Base-by-base conservation (phyloP, 345 rosid species). In the Alliaria petiolata region DNA sequence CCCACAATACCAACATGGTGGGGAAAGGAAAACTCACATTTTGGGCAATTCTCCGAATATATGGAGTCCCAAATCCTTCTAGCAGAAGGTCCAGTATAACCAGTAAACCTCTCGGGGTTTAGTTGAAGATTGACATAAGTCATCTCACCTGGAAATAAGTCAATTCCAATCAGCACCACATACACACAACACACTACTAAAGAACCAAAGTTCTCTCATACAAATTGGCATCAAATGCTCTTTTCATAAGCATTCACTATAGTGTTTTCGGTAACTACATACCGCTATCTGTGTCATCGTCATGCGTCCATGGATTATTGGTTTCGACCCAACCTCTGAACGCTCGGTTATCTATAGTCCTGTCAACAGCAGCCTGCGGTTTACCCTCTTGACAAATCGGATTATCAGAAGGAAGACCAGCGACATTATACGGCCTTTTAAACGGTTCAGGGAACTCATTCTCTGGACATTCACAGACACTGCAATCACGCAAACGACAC, bases 391-490 rank as follows among this genome's bases (percentile, higher is more conserved):
- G 99, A 77, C 99, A 95, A 9, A 65, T 69, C 11, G 80, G 78
- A 74, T 88, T 82, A 67, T 91, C 93, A 10, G 86, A 81, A 39
- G 91, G 69, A 77, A 89, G 95, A 69, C 79, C 87, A 22, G 42
- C 84, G 3, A 49, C 38, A 28, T 63, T 63, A 33, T 69, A 76
- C 0, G 88, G 89, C 57, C 59, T 79, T 81, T 85, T 92, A 57
- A 88, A 87, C 3, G 83, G 75, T 76, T 89, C 89, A 0, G 98
- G 98, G 74, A 92, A 95, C 69, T 95, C 99, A 66, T 62, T 87
- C 62, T 95, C 97, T 26, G 97, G 98, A 80, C 98, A 95, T 71
- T 92, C 99, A 74, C 98, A 92, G 34, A 95, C 97, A 59, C 98
- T 92, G 73, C 99, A 95, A 81, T 95, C 97, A 75, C 96, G 85